Base-by-base conservation (phyloP, 192 early-diverging fungal species). In the Umbelopsis vinacea region DNA sequence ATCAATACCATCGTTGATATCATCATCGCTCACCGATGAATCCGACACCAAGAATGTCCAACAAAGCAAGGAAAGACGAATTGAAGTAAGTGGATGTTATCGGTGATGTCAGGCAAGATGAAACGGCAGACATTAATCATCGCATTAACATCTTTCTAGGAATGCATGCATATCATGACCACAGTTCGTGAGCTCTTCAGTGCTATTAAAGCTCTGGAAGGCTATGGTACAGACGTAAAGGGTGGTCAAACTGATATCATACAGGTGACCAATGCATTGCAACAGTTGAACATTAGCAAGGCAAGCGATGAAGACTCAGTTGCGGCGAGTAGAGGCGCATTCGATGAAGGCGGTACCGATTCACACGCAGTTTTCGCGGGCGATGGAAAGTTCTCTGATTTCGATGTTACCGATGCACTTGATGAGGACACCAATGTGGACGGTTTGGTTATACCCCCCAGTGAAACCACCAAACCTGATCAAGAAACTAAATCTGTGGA, bases 351-450 rank as follows among this genome's bases (percentile, higher is more conserved):
- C 33, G n/a, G 15, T 19, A 12, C 26, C 5, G 29, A 63, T 14
- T n/a, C 29, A 63, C 57, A 63, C n/a, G 29, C 57, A 17, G 57
- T 29, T 12, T 63, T 35, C 26, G 33, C 29, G 33, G 57, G 57
- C 4, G 57, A 63, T 19, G 48, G 48, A 50, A 50, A 50, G 48
- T 21, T 50, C 5, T 50, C 48, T 1, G 57, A 63, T 19, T 63
- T 63, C 35, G 57, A 38, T 70, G 17, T 63, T 70, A 33, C n/a
- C 26, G 24, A 47, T 48, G 66, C 26, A 46, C 19, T 69, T 43
- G 52, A 71, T 45, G 22, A 69, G 19, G 26, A 71, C 68, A 35
- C 78, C 74, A 47, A 66, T 63, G 26, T 52, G 47, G 46, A 66
- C 40, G 19, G 52, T 68, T 22, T 75, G 48, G 17, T 8, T 21